Base-by-base conservation (phyloP, 1,284 basidiomycete species). In the Singerocomus inundabilis region DNA sequence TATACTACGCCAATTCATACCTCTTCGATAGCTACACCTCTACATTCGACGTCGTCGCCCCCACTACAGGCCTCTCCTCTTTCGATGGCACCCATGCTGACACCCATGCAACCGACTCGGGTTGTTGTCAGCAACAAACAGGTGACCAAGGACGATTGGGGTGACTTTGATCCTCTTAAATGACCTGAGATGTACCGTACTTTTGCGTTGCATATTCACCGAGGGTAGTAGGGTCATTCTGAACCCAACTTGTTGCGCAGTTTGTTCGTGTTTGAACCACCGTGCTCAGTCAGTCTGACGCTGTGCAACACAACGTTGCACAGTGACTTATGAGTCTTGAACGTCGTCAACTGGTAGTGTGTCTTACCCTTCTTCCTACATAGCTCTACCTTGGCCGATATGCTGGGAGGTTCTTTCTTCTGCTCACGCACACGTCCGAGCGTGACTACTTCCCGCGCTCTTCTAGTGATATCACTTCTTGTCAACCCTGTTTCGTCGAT, bases 81-180 rank as follows among this genome's bases (percentile, higher is more conserved):
- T 31, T 64, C 68, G 11, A 80, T 84, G 75, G 70, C 74, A 25
- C 71, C 71, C 46, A 63, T 87, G 43, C 67, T 88, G 15, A 71
- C 77, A 11, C 85, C 85, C 30, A 60, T 77, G 32, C 79, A 80
- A 53, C 72, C 77, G 16, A 67, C 75, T 16, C 78, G 78, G 70
- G 67, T 61, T 40, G 66, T 57, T 47, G 54, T 74, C 30, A 52
- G 72, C 16, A 81, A 76, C 48, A 78, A 76, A 49, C 64, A 77
- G 13, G 73, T 51, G 18, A 53, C 81, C 30, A 83, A 83, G 57
- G 75, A 80, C 55, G 84, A 84, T 53, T 90, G 85, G 85, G 81
- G 80, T 24, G 88, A 88, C 62, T 91, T 91, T 63, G 88, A 91
- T 72, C 88, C 88, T 28, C 64, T 67, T 30, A 70, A 52, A 39